Evolutionary conservation across 306 rosid species (phyloP).

Genomic region (Prunus davidiana): DNA sequence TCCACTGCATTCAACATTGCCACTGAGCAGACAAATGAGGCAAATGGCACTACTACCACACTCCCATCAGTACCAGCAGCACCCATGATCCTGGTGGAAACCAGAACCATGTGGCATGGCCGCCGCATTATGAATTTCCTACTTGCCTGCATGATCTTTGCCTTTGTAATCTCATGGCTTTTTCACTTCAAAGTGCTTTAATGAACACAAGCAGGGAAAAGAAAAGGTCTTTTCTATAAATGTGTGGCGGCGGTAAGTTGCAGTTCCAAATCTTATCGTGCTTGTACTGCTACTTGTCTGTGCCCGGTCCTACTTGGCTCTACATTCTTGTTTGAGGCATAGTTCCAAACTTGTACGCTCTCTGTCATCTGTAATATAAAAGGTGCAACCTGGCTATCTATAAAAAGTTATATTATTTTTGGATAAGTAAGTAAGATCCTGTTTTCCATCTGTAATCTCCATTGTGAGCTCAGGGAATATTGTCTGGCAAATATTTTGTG

Average conservation of each 20-base stretch:
- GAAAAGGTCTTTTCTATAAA: not conserved
- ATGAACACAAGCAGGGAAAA: not conserved
- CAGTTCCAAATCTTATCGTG: not conserved
- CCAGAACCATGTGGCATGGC: constrained; percentile 38
- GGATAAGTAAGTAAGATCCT: not conserved
- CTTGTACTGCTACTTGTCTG: not conserved
- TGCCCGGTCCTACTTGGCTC: not conserved
- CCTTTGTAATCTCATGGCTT: constrained; percentile 51
- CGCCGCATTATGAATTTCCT: constrained; percentile 49
- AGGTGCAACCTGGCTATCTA: not conserved
- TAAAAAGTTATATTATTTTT: not conserved
- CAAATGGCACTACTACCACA: constrained; percentile 6
- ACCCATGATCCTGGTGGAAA: constrained; percentile 35
- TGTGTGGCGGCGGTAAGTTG: not conserved
- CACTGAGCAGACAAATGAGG: constrained; percentile 18
- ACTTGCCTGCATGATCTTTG: constrained; percentile 48
- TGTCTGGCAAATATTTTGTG: not conserved
- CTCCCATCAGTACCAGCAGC: constrained; percentile 25
- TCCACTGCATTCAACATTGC: constrained; percentile 29
- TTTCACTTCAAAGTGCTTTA: constrained; percentile 46
- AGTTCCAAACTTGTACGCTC: not conserved
- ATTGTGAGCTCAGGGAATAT: not conserved
- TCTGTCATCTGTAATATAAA: constrained; percentile 9
- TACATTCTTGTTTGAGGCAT: not conserved
- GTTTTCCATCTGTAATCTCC: not conserved